Percentiles rank a stretch among this genome's conserved stretches.
These are phyloP conservation scores for Mucor circinelloides DNA, from an alignment of 371 early-diverging fungal genomes.

Conservation along the genomic window DNA sequence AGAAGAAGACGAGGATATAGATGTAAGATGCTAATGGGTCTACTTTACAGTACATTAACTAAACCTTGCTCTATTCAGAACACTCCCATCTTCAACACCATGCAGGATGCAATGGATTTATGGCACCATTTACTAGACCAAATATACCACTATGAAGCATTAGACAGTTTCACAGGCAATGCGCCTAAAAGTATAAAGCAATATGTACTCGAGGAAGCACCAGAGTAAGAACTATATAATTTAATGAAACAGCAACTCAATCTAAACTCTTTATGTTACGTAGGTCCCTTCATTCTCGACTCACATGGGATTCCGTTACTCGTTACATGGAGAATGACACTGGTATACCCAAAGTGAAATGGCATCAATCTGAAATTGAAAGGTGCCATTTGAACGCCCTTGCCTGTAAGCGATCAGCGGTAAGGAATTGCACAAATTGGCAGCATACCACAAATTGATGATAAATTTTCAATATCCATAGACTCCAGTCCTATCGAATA, in stretches of 20 bases:
- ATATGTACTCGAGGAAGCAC: conserved; percentile 8
- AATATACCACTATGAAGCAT: not conserved
- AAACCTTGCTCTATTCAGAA: not conserved
- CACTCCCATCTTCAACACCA: not conserved
- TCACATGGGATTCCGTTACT: conserved; percentile 29
- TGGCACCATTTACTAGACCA: not conserved
- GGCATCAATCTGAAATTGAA: conserved; percentile 27
- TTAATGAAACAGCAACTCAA: not conserved
- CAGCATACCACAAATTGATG: not conserved
- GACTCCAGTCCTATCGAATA: not conserved
- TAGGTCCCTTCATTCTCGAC: conserved; percentile 21
- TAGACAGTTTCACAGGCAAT: not conserved
- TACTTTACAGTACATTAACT: conserved; percentile 1
- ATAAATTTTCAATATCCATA: not conserved
- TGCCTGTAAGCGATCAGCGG: conserved; percentile 13
- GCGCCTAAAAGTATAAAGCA: not conserved
- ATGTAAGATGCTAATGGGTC: not conserved
- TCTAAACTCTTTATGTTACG: not conserved
- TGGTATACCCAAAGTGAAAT: conserved; percentile 29
- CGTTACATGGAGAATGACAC: conserved; percentile 25
- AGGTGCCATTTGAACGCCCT: conserved; percentile 21
- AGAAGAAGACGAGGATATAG: not conserved
- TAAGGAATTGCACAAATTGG: not conserved
- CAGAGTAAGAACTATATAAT: not conserved
- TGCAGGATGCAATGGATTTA: not conserved